These are phyloP conservation scores for Xylariaceae sp. DNA, from an alignment of 2,329 filamentous ascomycete genomes.

Conservation along the genomic window DNA sequence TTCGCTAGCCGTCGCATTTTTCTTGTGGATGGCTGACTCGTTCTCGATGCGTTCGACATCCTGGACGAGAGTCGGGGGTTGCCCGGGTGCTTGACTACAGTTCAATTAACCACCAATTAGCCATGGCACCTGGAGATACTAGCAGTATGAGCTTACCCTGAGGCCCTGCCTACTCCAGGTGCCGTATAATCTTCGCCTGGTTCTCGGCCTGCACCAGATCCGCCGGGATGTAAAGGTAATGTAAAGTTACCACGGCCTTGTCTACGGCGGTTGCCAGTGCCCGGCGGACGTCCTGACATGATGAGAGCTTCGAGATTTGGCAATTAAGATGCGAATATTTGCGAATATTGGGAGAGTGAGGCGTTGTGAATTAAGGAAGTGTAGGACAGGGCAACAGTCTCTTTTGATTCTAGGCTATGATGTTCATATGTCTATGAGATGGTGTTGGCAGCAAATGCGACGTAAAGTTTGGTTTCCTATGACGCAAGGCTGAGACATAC, in stretches of 20 bases:
- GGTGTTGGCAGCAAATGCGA: no score
- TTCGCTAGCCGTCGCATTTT: not conserved
- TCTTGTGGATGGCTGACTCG: not conserved
- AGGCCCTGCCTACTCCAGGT: not conserved
- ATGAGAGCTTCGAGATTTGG: no score
- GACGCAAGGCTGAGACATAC: no score
- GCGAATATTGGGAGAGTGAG: no score
- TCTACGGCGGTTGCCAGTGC: constrained; percentile 1
- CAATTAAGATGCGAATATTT: no score
- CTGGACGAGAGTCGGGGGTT: not conserved
- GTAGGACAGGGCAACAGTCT: no score
- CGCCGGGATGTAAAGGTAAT: not conserved
- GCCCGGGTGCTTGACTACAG: not conserved
- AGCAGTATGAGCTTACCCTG: not conserved
- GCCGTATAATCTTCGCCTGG: constrained; percentile 1
- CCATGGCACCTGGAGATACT: not conserved
- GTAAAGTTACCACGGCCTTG: constrained; percentile 1
- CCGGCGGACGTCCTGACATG: not conserved
- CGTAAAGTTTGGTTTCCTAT: no score
- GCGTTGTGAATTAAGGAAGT: no score
- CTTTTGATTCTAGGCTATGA: no score
- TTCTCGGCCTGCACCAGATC: not conserved
- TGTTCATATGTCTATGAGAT: no score
- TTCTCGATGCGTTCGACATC: constrained; percentile 3
- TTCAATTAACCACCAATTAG: not conserved